Percentiles rank a stretch among this genome's conserved stretches.
Evolutionary conservation across 164 flowering plant species (phyloP).

Genomic region (Vitis cinerea): DNA sequence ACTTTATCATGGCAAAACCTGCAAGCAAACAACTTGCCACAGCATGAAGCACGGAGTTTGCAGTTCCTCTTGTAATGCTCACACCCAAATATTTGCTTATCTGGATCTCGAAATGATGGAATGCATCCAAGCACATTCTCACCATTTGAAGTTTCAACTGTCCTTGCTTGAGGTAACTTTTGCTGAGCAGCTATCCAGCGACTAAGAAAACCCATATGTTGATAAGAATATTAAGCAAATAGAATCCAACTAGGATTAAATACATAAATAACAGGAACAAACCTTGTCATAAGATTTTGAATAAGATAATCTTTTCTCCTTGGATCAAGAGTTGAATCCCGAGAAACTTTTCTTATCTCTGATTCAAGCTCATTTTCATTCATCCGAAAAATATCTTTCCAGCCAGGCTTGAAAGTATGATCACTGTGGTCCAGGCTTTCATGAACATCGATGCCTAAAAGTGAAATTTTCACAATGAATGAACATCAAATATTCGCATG

Average conservation of each 20-base stretch:
- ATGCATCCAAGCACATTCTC: constrained; percentile 57
- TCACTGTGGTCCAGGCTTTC: constrained; percentile 63
- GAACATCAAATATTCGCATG: background rate
- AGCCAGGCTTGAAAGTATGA: constrained; percentile 88
- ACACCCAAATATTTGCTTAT: constrained; percentile 77
- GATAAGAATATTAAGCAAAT: constrained; percentile 12
- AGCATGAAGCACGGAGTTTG: constrained; percentile 88
- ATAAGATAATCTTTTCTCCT: constrained; percentile 87
- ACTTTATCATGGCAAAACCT: constrained; percentile 94
- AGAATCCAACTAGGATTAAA: background rate
- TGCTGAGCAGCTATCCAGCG: constrained; percentile 98
- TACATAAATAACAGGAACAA: constrained; percentile 10
- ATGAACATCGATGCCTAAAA: constrained; percentile 45
- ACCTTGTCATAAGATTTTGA: constrained; percentile 97
- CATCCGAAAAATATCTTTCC: constrained; percentile 95
- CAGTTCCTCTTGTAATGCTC: constrained; percentile 97
- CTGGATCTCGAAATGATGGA: constrained; percentile 81
- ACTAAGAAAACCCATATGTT: constrained; percentile 33
- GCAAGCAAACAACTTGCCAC: constrained; percentile 83
- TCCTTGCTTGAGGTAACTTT: constrained; percentile 59
- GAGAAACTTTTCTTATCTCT: constrained; percentile 83
- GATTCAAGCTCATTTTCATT: constrained; percentile 93
- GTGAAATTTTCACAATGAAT: background rate
- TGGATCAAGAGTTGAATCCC: constrained; percentile 85
- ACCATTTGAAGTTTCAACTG: constrained; percentile 42